Base-by-base conservation (phyloP, 108 stramenopile species). In the Fragilaria radians region DNA sequence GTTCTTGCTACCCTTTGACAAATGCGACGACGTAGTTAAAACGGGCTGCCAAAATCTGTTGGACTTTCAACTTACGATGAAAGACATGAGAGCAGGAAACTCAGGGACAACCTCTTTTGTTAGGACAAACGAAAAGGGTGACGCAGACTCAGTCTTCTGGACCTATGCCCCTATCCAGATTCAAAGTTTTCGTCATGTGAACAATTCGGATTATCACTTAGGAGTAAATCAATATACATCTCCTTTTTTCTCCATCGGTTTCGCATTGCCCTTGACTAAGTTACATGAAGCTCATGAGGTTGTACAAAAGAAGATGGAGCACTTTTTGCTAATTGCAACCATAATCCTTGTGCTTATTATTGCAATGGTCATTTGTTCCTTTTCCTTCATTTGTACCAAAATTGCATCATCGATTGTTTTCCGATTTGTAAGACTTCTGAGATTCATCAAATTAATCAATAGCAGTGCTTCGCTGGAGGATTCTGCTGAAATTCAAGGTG, bases 361-460 rank as follows among this genome's bases (percentile, higher is more conserved):
- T 31, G 21, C 53, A 23, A n/a, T 58, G 1, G 66, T 66, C 14
- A 58, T 49, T 17, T 5, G 53, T 19, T 24, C 33, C 14, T 51
- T 69, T 1, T 29, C 57, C 31, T 67, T 50, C 50, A 48, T 59
- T 3, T 65, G 52, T 30, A 27, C 11, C 23, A 56, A 46, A 19
- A 49, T 67, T 4, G 36, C 72, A n/a, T 1, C 21, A 22, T 67
- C 66, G 0, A 48, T 73, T 27, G 28, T 42, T 14, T 48, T 52
- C 30, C 65, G 61, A 19, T 52, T 72, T 56, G 21, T 55, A 5
- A 61, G 64, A 50, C 65, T 72, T 2, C 65, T 72, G 2, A 45
- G 49, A 3, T 24, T 66, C 17, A 57, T 72, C 25, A 56, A 47
- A 11, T 32, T 9, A 23, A 28, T 46, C 23, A 28, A 46, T 14